phyloP scores from a whole-genome alignment of 768 basidiomycete species.

The Pisolithus tinctorius region DNA sequence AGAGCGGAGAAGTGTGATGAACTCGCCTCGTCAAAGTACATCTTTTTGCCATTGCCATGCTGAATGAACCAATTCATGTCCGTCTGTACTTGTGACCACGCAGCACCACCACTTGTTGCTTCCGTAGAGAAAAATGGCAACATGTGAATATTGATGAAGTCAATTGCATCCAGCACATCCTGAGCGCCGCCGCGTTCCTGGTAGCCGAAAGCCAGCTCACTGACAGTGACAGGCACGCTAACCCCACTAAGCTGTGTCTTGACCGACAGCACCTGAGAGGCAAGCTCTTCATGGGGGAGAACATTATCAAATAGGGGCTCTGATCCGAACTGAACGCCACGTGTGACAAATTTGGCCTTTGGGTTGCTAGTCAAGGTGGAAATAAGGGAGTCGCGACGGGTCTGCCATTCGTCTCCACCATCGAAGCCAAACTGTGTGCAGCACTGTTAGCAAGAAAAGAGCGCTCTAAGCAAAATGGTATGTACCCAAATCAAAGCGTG shows the following conservation, averaged over 20 bases:
- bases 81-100: conserved; percentile 54
- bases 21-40: conserved; percentile 62
- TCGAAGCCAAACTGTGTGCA: conserved; percentile 31
- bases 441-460: not conserved
- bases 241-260: conserved; percentile 45
- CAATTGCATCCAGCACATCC: conserved; percentile 51
- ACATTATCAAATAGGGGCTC: conserved; percentile 61
- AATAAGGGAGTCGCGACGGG: conserved; percentile 47
- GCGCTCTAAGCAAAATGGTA: not conserved
- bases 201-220: conserved; percentile 59
- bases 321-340: conserved; percentile 63
- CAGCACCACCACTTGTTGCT: conserved; percentile 37
- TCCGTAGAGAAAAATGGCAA: conserved; percentile 53
- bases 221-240: conserved; percentile 63
- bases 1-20: not conserved
- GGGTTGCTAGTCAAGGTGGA: conserved; percentile 49
- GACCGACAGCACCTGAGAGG: conserved; percentile 42
- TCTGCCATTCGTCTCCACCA: conserved; percentile 42
- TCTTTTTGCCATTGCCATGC: conserved; percentile 65
- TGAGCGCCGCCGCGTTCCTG: conserved; percentile 45
- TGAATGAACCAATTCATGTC: conserved; percentile 65
- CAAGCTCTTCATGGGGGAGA: conserved; percentile 41
- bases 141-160: conserved; percentile 64
- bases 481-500: conserved; percentile 70
- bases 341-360: conserved; percentile 58